These are phyloP conservation scores for Begonia peltatifolia DNA, from an alignment of 306 rosid genomes.

Conservation along the genomic window DNA sequence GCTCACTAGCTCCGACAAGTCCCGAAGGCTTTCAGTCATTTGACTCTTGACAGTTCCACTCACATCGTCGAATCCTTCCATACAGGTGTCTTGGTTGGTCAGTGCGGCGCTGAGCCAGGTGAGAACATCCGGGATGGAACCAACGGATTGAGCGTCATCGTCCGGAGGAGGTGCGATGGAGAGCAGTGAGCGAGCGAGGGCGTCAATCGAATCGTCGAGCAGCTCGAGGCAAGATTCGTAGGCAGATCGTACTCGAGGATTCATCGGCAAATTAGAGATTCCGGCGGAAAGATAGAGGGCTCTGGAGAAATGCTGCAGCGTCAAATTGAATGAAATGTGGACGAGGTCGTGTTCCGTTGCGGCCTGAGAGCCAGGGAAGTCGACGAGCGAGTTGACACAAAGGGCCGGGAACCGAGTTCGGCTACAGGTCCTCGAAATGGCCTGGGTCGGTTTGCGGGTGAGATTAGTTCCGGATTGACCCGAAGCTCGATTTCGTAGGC, in stretches of 20 bases:
- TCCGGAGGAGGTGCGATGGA: constrained; percentile 12
- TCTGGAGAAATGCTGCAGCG: constrained; percentile 48
- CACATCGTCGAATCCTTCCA: constrained; percentile 45
- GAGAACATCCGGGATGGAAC: constrained; percentile 35
- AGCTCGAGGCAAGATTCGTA: constrained; percentile 80
- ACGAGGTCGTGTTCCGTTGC: constrained; percentile 68
- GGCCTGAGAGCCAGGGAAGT: constrained; percentile 49
- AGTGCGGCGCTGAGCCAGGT: constrained; percentile 93
- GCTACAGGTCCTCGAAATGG: constrained; percentile 63
- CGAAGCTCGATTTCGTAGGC: constrained; percentile 6
- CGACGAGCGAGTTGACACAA: constrained; percentile 49
- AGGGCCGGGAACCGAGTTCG: constrained; percentile 43
- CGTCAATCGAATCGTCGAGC: constrained; percentile 67
- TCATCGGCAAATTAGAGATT: constrained; percentile 33
- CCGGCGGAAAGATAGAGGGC: constrained; percentile 51
- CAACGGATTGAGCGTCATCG: background rate
- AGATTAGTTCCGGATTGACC: background rate
- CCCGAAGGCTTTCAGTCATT: constrained; percentile 32
- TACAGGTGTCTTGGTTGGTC: constrained; percentile 86
- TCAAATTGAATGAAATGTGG: constrained; percentile 88
- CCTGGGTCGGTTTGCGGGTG: constrained; percentile 40
- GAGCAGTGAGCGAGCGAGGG: constrained; percentile 37
- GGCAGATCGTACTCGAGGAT: constrained; percentile 47
- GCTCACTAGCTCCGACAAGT: constrained; percentile 63
- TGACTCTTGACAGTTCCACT: constrained; percentile 36